Percentiles rank a stretch among this genome's conserved stretches.
Conservation (phyloP, 164 flowering plant genomes). For the Nymphaea colorata region DNA sequence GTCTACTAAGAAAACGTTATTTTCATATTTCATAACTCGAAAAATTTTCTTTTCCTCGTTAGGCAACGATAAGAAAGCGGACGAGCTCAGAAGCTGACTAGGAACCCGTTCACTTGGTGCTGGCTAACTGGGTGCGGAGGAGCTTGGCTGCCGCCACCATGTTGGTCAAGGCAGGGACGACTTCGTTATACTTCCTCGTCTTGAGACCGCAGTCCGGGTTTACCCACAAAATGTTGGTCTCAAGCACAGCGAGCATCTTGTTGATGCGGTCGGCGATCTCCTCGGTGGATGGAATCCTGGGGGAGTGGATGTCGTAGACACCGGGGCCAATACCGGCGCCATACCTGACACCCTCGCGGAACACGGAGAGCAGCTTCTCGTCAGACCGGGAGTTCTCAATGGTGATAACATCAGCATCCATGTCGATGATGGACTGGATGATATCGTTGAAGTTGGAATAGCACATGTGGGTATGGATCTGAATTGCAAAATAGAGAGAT, state of each 20-base stretch:
- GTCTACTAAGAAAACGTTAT: too few species aligned
- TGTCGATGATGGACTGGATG: conserved; percentile 69
- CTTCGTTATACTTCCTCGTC: conserved; percentile 86
- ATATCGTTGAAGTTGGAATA: conserved; percentile 75
- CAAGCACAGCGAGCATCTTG: conserved; percentile 95
- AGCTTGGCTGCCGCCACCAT: conserved; percentile 89
- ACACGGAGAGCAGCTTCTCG: conserved; percentile 91
- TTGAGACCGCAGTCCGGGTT: conserved; percentile 98
- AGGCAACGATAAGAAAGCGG: too few species aligned
- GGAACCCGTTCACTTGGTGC: conserved; percentile 42
- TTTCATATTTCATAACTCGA: too few species aligned
- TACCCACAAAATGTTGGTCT: conserved; percentile 85
- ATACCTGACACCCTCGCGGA: conserved; percentile 91
- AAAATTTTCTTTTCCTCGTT: too few species aligned
- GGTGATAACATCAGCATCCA: conserved; percentile 95
- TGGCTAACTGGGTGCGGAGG: conserved; percentile 64
- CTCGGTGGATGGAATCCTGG: conserved; percentile 78
- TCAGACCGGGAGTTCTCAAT: conserved; percentile 95
- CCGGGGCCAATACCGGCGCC: conserved; percentile 99
- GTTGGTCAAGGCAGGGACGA: conserved; percentile 19
- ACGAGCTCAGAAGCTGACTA: too few species aligned
- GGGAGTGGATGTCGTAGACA: conserved; percentile 94
- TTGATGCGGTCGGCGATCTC: conserved; percentile 83
- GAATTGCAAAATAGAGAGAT: not conserved
- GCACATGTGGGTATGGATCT: conserved; percentile 91